Percentiles rank a stretch among this genome's conserved stretches.
Conservation (phyloP, 805 yeast genomes). For the Suhomyces pyralidae region DNA sequence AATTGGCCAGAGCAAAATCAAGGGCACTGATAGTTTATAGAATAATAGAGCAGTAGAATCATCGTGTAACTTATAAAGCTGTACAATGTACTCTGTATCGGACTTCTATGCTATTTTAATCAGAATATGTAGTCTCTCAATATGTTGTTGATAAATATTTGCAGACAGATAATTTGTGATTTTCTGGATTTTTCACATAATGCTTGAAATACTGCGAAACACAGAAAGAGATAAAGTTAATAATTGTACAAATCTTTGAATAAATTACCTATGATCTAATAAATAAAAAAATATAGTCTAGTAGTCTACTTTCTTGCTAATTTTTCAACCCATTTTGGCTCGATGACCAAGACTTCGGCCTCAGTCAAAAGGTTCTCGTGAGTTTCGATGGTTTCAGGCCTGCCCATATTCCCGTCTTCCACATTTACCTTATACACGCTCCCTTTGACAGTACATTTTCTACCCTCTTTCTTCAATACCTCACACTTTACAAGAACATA, state of each 20-base stretch:
- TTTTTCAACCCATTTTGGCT: conserved; percentile 39
- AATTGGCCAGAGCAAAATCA: conserved; percentile 67
- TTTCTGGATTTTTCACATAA: neutral
- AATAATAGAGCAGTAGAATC: neutral
- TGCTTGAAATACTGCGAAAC: neutral
- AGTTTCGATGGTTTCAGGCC: conserved; percentile 17
- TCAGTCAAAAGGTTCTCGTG: conserved; percentile 28
- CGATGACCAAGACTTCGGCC: conserved; percentile 40
- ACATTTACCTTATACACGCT: conserved; percentile 25
- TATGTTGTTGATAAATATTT: too few relatives aligned
- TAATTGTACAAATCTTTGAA: neutral
- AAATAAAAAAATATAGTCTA: neutral
- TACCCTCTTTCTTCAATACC: conserved; percentile 29
- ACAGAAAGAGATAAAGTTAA: neutral
- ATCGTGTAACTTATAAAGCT: neutral
- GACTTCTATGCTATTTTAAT: too few relatives aligned
- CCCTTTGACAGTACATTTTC: conserved; percentile 41
- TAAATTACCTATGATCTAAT: neutral
- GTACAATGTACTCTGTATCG: too few relatives aligned
- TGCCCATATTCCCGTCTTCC: conserved; percentile 11
- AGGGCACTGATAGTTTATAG: conserved; percentile 60
- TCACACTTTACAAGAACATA: conserved; percentile 34
- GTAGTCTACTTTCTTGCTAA: conserved; percentile 9
- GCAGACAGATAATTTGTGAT: too few relatives aligned
- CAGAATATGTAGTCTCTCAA: neutral